These are phyloP conservation scores for Trebouxia sp. DNA, from an alignment of 139 green algal genomes.

Conservation along the genomic window DNA sequence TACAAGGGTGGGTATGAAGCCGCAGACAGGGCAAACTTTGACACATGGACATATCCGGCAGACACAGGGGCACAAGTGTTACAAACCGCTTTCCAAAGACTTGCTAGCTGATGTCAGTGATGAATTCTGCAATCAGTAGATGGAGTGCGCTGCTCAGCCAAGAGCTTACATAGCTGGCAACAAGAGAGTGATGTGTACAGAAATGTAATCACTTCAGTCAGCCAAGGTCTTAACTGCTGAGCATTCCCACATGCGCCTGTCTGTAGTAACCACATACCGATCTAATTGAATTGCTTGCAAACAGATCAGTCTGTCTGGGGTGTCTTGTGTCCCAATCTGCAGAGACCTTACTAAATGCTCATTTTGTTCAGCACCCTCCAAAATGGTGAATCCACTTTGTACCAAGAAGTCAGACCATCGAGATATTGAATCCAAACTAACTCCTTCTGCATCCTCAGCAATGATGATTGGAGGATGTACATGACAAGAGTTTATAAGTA, in stretches of 20 bases:
- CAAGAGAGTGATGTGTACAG: too few relatives aligned
- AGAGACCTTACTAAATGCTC: too few relatives aligned
- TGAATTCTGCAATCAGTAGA: too few relatives aligned
- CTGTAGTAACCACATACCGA: not conserved
- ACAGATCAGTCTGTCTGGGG: slow-evolving; percentile 8
- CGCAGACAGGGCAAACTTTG: too few relatives aligned
- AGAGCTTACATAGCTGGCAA: too few relatives aligned
- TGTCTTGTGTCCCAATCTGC: too few relatives aligned
- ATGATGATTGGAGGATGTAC: slow-evolving; percentile 12
- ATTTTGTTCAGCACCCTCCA: slow-evolving; percentile 16
- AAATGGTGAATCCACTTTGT: not conserved
- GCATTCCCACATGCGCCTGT: slow-evolving; percentile 8
- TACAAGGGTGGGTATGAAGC: too few relatives aligned
- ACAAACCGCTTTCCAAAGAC: too few relatives aligned
- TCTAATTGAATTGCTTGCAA: slow-evolving; percentile 13
- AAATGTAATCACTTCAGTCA: not conserved
- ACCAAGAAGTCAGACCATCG: not conserved
- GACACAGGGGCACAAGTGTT: too few relatives aligned
- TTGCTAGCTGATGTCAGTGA: too few relatives aligned
- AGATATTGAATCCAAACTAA: not conserved
- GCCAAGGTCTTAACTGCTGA: slow-evolving; percentile 2
- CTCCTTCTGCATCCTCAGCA: slow-evolving; percentile 14
- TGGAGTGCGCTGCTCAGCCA: too few relatives aligned
- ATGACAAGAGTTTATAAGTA: not conserved
- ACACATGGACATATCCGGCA: too few relatives aligned